Evolutionary conservation across 257 asterid species (phyloP), one percentile per base, ranked within the genome.

Genomic region (Pogostemon cablin): DNA sequence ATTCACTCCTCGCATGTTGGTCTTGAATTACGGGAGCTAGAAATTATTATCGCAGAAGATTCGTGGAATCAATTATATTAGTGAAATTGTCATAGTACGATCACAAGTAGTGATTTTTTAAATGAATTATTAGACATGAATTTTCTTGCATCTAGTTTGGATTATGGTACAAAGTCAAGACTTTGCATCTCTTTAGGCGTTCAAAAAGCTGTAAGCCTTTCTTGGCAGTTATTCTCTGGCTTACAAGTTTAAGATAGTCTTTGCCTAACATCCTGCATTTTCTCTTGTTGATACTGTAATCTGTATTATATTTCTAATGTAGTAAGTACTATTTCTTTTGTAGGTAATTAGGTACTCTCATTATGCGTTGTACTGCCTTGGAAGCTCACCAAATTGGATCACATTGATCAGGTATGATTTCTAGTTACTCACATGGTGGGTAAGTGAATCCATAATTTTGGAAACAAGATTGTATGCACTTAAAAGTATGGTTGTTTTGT

Each of bases 271-370:
- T 20, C 25, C 25, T 20, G 25, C 25, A 20, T 20, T 20, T 20
- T 20, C 25, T 20, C 1, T 20, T 20, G 25, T 20, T 20, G 25
- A 20, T 20, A 20, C 25, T 20, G 25, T 20, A 20, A 20, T 20
- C 25, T 20, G 25, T 20, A 1, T 20, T 37, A 25, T 10, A 7
- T 43, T 15, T 52, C 25, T 47, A 4, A 43, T 32, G 17, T 42
- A 49, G 12, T 20, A 20, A 49, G 12, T 20, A 20, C 25, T 9
- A 15, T 68, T 17, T 62, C 46, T 67, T 65, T 63, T 71, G 78
- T 79, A 92, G 98, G 85, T 88, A 44, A 87, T 90, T 72, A 84
- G 97, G 81, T 93, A 93, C 72, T 78, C 86, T 3, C 97, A 93
- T 77, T 93, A 88, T 77, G 92, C 91, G 4, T 72, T 85, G 64